A percentile compares a stretch with the other conserved stretches of the same genome.
Evolutionary conservation across 768 basidiomycete species (phyloP).

Genomic region (Tricholoma flavovirens): DNA sequence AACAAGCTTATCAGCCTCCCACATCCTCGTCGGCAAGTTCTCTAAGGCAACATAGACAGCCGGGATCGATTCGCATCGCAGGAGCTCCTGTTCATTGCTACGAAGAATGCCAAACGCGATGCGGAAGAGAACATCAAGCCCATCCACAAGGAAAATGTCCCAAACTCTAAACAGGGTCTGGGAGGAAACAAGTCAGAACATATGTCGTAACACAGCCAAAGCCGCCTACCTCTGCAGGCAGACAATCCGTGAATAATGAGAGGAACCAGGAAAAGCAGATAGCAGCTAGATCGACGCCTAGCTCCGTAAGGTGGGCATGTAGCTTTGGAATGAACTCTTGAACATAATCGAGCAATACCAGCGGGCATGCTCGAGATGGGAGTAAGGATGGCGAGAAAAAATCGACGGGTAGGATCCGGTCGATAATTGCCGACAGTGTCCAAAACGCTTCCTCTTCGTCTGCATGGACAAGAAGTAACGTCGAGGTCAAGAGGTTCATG

Average conservation of each 20-base stretch:
- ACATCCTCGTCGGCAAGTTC: constrained; percentile 87
- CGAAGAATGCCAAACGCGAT: constrained; percentile 83
- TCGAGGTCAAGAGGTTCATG: constrained; percentile 95
- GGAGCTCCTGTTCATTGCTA: constrained; percentile 75
- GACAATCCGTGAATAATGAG: constrained; percentile 91
- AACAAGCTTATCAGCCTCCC: constrained; percentile 86
- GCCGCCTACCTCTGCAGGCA: constrained; percentile 83
- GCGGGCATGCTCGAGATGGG: constrained; percentile 89
- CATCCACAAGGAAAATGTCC: constrained; percentile 94
- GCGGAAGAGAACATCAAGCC: constrained; percentile 88
- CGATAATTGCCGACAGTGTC: constrained; percentile 86
- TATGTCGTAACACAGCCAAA: not conserved
- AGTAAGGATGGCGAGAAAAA: constrained; percentile 93
- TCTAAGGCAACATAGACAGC: constrained; percentile 88
- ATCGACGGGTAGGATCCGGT: constrained; percentile 81
- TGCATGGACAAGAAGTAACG: constrained; percentile 84
- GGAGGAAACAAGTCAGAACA: constrained; percentile 1
- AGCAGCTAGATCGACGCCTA: constrained; percentile 87
- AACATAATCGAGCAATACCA: constrained; percentile 86
- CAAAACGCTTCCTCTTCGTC: constrained; percentile 98
- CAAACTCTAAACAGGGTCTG: constrained; percentile 93
- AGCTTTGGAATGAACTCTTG: constrained; percentile 72
- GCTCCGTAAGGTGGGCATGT: constrained; percentile 63
- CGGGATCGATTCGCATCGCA: constrained; percentile 79
- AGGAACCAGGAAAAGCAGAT: constrained; percentile 99